Evolutionary conservation across 345 rosid species (phyloP).

Genomic region (Laguncularia racemosa): DNA sequence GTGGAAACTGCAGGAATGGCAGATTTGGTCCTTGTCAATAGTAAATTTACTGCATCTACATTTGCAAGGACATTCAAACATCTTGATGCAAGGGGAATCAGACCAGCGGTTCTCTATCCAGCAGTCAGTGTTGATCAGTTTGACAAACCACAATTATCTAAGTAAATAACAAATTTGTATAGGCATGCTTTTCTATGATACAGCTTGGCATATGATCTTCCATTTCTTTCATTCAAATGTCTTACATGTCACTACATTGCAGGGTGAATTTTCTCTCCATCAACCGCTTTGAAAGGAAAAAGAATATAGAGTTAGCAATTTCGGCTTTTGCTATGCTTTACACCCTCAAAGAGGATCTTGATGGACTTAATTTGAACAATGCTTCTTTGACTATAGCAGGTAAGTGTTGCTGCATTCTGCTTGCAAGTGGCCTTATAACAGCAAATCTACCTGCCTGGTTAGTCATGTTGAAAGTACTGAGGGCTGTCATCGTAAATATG

Average conservation of each 20-base stretch:
- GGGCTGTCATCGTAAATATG: too few species aligned
- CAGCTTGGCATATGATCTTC: neutral
- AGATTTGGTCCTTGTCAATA: slow-evolving; percentile 80
- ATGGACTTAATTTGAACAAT: slow-evolving; percentile 21
- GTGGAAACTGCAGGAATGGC: slow-evolving; percentile 63
- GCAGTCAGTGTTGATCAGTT: slow-evolving; percentile 85
- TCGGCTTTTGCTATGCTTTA: slow-evolving; percentile 73
- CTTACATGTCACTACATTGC: slow-evolving; percentile 10
- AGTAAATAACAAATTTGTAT: slow-evolving; percentile 39
- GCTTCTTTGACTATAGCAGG: slow-evolving; percentile 55
- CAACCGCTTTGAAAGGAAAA: slow-evolving; percentile 89
- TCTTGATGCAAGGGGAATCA: slow-evolving; percentile 62
- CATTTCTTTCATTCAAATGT: neutral
- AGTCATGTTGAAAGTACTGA: too few species aligned
- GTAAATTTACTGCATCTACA: slow-evolving; percentile 76
- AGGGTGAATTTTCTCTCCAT: slow-evolving; percentile 82
- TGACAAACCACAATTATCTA: slow-evolving; percentile 39
- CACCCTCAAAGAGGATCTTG: slow-evolving; percentile 25
- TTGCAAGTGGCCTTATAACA: neutral
- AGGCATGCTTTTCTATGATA: slow-evolving; percentile 15
- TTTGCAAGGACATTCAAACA: slow-evolving; percentile 78
- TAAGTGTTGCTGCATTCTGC: too few species aligned
- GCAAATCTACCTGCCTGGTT: too few species aligned
- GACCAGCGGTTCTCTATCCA: slow-evolving; percentile 79
- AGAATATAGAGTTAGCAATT: slow-evolving; percentile 81